Conservation (phyloP, 805 yeast genomes). For the Yamadazyma sp. region DNA sequence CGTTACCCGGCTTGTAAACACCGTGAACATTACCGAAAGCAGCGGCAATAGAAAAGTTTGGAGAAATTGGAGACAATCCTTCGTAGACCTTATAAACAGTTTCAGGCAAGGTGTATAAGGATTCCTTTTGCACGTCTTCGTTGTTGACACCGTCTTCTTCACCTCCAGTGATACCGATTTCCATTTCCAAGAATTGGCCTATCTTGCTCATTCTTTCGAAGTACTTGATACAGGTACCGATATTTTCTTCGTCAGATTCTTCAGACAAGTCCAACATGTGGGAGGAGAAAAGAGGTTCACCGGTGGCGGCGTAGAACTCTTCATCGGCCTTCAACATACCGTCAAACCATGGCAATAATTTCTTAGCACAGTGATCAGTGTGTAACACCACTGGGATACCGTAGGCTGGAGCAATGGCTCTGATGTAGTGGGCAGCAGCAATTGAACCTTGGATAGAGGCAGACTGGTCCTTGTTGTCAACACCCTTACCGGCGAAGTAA, state of each 20-base stretch:
- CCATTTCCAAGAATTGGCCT: slow-evolving; percentile 99
- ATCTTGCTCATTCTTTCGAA: slow-evolving; percentile 91
- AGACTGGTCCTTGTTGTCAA: slow-evolving; percentile 85
- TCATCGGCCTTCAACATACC: slow-evolving; percentile 98
- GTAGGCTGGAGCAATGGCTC: slow-evolving; percentile 94
- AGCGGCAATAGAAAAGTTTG: slow-evolving; percentile 99
- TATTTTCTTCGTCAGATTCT: slow-evolving; percentile 95
- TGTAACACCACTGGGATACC: slow-evolving; percentile 96
- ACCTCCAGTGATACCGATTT: slow-evolving; percentile 99
- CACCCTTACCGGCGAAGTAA: slow-evolving; percentile 99
- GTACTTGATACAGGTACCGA: slow-evolving; percentile 89
- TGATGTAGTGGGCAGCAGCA: slow-evolving; percentile 97
- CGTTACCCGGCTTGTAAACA: slow-evolving; percentile 99
- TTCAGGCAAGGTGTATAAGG: slow-evolving; percentile 92
- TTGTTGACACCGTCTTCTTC: slow-evolving; percentile 99
- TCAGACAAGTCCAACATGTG: slow-evolving; percentile 98
- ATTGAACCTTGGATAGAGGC: slow-evolving; percentile 94
- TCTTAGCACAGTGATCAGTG: slow-evolving; percentile 99
- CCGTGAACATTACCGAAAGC: slow-evolving; percentile 99
- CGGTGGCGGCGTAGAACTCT: slow-evolving; percentile 80
- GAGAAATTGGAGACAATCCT: slow-evolving; percentile 86
- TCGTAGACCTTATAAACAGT: slow-evolving; percentile 89
- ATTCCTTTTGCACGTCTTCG: slow-evolving; percentile 83
- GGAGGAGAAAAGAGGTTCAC: slow-evolving; percentile 96
- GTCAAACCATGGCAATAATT: slow-evolving; percentile 97